Base-by-base conservation (phyloP, 768 basidiomycete genomes). In the Leucosporidium yakuticum region DNA sequence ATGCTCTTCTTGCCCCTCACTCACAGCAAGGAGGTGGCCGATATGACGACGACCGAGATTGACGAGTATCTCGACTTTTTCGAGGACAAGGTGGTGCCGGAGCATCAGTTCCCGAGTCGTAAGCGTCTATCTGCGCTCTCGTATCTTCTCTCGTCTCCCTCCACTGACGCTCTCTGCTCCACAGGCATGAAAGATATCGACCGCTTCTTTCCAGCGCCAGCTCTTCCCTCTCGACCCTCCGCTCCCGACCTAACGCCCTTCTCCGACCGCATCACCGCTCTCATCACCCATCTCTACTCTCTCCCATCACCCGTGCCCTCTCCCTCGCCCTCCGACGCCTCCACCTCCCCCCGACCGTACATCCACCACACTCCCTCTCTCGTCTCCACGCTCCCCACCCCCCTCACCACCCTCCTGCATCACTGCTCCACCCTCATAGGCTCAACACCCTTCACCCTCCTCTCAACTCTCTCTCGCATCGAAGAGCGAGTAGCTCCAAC, bases 11-110 rank as follows among this genome's bases (percentile, higher is more conserved):
- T 4, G 0, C 23, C 12, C 25, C 15, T 1, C 1, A 25, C 27
- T 19, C 4, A 3, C 58, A 70, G 69, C 19, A 29, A 36, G 4
- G 63, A 63, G 2, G 54, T 55, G 9, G 60, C 17, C 21, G 56
- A 61, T 2, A 57, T 70, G 62, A 5, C 1, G 2, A 36, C 4
- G 2, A 49, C 60, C 21, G 70, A 71, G 6, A 57, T 71, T 7
- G 70, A 71, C 23, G 64, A 61, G 1, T 71, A 68, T 55, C 64
- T 71, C 47, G 66, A 62, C 54, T 71, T 68, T 36, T 65, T 71
- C 62, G 70, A 71, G 62, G 6, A 1, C 9, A 60, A 44, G 29
- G 57, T 71, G n/a, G 62, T 68, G 31, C 15, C 60, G 47, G 39
- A 44, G 39, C 39, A 44, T 44, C 39, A 44, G 39, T 44, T 23